Conservation (phyloP, 2,329 filamentous ascomycete species). For the Pyrenochaeta sp. region DNA sequence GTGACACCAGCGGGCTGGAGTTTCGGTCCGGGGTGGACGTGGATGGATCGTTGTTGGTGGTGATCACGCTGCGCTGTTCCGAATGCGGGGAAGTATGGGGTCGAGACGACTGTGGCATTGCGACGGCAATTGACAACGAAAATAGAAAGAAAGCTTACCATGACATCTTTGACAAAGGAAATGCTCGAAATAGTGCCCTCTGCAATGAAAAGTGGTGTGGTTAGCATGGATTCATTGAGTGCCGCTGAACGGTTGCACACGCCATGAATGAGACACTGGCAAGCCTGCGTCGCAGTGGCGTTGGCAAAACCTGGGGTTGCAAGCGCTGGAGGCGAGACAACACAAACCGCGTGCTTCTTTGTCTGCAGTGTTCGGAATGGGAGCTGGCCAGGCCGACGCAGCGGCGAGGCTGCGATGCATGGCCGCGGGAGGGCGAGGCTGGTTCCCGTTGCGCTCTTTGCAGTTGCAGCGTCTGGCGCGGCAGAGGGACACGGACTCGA, state of each 20-base stretch:
- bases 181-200: slow-evolving; percentile 86
- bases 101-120: slow-evolving; percentile 24
- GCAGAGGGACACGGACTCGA: slow-evolving; percentile 10
- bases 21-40: slow-evolving; percentile 27
- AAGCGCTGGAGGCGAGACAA: slow-evolving; percentile 24
- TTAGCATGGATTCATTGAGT: slow-evolving; percentile 34
- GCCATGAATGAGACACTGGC: slow-evolving; percentile 23
- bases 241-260: slow-evolving; percentile 23
- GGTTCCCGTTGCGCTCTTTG: too few relatives aligned
- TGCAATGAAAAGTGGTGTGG: slow-evolving; percentile 47
- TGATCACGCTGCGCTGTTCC: slow-evolving; percentile 27
- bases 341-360: slow-evolving; percentile 19
- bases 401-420: slow-evolving; percentile 21
- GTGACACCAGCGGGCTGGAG: slow-evolving; percentile 37
- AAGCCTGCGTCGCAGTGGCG: slow-evolving; percentile 35
- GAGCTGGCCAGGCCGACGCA: slow-evolving; percentile 27
- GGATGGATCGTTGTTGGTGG: slow-evolving; percentile 30
- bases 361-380: slow-evolving; percentile 22
- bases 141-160: slow-evolving; percentile 65
- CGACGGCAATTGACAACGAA: slow-evolving; percentile 11
- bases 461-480: slow-evolving; percentile 22
- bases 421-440: slow-evolving; percentile 21
- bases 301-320: slow-evolving; percentile 39
- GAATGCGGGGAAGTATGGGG: slow-evolving; percentile 46
- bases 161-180: slow-evolving; percentile 81